These are phyloP conservation scores for Chenopodium album DNA, from an alignment of 148 eudicot species.

Conservation along the genomic window DNA sequence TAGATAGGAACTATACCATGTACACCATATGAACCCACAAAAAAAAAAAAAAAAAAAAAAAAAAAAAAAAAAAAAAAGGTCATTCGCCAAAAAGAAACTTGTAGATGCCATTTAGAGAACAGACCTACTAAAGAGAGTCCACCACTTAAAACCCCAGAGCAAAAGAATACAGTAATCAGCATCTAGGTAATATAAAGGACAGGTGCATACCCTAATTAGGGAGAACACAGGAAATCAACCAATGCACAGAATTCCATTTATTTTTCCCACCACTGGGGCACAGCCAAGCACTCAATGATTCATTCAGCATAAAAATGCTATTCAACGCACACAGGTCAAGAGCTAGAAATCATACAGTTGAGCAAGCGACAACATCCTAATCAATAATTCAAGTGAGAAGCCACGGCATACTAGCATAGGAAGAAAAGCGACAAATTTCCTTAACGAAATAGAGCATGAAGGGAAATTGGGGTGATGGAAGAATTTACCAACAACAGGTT, in stretches of 20 bases:
- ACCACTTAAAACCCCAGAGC: neutral
- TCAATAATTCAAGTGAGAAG: neutral
- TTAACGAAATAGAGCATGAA: neutral
- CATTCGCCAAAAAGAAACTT: neutral
- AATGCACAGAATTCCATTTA: neutral
- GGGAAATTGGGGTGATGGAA: neutral
- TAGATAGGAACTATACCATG: too few species aligned
- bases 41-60: too few species aligned
- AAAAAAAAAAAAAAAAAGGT: neutral
- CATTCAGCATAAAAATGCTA: neutral
- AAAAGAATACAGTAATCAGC: neutral
- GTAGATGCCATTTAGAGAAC: neutral
- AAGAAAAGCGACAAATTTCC: neutral
- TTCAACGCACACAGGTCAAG: neutral
- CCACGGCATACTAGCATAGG: neutral
- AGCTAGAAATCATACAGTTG: neutral
- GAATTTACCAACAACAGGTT: conserved; percentile 72
- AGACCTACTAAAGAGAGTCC: neutral
- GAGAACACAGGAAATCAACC: neutral
- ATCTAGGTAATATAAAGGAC: neutral
- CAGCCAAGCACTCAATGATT: neutral
- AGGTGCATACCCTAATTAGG: neutral
- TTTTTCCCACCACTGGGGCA: neutral
- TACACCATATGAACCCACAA: too few species aligned
- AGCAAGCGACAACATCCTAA: neutral